phyloP scores from a whole-genome alignment of 352 stramenopile genomes.

The Globisporangium perplexum region DNA sequence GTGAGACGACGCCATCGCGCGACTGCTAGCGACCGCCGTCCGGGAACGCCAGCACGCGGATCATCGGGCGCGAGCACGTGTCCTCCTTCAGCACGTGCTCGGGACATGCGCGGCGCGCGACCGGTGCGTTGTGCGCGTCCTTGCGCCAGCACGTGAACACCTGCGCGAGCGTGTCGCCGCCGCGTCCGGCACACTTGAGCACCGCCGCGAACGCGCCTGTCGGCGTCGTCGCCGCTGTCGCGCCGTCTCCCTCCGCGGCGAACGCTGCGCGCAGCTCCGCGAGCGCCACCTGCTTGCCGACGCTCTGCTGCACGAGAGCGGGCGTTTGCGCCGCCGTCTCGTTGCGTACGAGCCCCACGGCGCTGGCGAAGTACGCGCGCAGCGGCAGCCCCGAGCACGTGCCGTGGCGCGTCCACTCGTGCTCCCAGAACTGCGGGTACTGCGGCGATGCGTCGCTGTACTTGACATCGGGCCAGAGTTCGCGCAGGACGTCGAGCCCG shows the following conservation, averaged over 20 bases:
- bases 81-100: constrained; percentile 64
- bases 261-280: constrained; percentile 42
- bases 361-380: constrained; percentile 78
- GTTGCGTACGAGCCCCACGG: constrained; percentile 78
- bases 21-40: neutral
- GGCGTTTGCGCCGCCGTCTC: constrained; percentile 58
- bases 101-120: constrained; percentile 45
- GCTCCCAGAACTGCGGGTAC: constrained; percentile 89
- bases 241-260: neutral
- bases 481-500: constrained; percentile 60
- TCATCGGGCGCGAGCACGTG: constrained; percentile 41
- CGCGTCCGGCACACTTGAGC: constrained; percentile 26
- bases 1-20: neutral
- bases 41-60: constrained; percentile 58
- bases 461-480: constrained; percentile 89
- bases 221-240: neutral
- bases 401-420: constrained; percentile 93
- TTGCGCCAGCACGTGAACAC: constrained; percentile 83
- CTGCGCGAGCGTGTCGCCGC: constrained; percentile 49
- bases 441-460: constrained; percentile 29
- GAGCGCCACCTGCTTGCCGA: constrained; percentile 43
- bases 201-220: constrained; percentile 4
- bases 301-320: constrained; percentile 47
- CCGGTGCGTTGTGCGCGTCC: constrained; percentile 45
- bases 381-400: constrained; percentile 89